Base-by-base conservation (phyloP, 345 rosid species). In the Syzygium jambos region DNA sequence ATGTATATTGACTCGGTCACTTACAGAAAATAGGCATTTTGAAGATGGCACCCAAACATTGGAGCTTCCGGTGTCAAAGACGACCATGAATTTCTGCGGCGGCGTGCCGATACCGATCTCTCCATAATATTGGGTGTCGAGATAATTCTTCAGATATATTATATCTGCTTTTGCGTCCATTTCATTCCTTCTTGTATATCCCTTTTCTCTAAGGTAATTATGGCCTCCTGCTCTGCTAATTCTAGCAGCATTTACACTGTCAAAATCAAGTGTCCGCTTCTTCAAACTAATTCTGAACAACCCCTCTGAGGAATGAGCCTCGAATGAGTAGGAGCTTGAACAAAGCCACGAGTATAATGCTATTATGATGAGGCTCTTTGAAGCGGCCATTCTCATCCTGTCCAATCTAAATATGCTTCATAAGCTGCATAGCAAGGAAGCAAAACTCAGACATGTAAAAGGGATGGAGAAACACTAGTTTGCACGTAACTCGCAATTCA, bases 11-110 rank as follows among this genome's bases (percentile, higher is more conserved):
- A 88, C 57, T 9, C 49, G 2, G 55, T 68, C 68, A 91, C 93
- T 85, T 90, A 93, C 96, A 41, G 95, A 93, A 25, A 93, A 86
- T 68, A 92, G 38, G 89, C 96, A 94, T 85, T 89, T 93, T 30
- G 96, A 93, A 88, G 96, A 94, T 53, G 95, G 96, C 23, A 94
- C 92, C 95, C 96, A 94, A 80, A 94, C 90, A 87, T 94, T 93
- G 87, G 95, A 90, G 92, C 92, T 93, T 15, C 91, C 95, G 12
- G 96, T 93, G 85, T 94, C 95, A 77, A 94, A 94, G 51, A 94
- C 87, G 56, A 93, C 93, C 34, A 88, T 85, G 90, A 93, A 94
- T 54, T 86, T 92, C 86, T 94, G 95, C 10, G 95, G 92, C 25
- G 96, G 95, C 3, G 96, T 90, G 51, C 96, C 96, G 22, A 93